Evolutionary conservation across 179 eudicot species (phyloP).

Genomic region (Silene coronaria): DNA sequence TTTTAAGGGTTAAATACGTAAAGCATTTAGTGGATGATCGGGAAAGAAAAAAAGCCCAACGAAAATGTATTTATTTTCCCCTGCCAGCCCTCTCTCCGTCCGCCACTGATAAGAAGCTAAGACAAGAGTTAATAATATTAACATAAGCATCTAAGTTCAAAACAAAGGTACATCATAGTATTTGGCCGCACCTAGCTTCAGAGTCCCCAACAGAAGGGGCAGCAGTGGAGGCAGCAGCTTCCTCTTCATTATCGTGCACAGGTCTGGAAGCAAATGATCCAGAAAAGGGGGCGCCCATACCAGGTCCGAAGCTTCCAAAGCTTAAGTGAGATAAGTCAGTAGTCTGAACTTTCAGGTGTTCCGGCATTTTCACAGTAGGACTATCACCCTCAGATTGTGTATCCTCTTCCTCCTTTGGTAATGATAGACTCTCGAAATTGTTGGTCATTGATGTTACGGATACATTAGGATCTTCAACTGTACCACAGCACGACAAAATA

Average conservation of each 20-base stretch:
- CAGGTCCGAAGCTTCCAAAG: slow-evolving; percentile 88
- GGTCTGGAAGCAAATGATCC: slow-evolving; percentile 49
- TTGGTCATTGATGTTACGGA: slow-evolving; percentile 60
- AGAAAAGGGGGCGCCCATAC: slow-evolving; percentile 43
- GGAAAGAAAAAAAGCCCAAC: too few relatives aligned
- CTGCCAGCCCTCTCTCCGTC: too few relatives aligned
- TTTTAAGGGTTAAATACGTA: too few relatives aligned
- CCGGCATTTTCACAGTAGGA: slow-evolving; percentile 82
- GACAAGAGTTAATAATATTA: too few relatives aligned
- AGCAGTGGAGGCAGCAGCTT: slow-evolving; percentile 32
- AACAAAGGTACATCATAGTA: not conserved
- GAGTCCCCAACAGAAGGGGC: slow-evolving; percentile 45
- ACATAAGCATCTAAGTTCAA: not conserved
- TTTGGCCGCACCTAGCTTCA: slow-evolving; percentile 53
- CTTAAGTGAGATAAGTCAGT: slow-evolving; percentile 83
- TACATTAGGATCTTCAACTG: slow-evolving; percentile 55
- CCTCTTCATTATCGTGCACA: slow-evolving; percentile 34
- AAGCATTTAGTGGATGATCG: too few relatives aligned
- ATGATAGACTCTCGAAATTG: slow-evolving; percentile 61
- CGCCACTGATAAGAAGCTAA: too few relatives aligned
- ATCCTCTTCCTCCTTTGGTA: slow-evolving; percentile 46
- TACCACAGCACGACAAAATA: not conserved
- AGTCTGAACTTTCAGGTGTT: slow-evolving; percentile 75
- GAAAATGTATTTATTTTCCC: too few relatives aligned
- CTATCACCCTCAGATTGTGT: slow-evolving; percentile 46